Base-by-base conservation (phyloP, 805 yeast genomes). In the Wickerhamomyces canadensis region DNA sequence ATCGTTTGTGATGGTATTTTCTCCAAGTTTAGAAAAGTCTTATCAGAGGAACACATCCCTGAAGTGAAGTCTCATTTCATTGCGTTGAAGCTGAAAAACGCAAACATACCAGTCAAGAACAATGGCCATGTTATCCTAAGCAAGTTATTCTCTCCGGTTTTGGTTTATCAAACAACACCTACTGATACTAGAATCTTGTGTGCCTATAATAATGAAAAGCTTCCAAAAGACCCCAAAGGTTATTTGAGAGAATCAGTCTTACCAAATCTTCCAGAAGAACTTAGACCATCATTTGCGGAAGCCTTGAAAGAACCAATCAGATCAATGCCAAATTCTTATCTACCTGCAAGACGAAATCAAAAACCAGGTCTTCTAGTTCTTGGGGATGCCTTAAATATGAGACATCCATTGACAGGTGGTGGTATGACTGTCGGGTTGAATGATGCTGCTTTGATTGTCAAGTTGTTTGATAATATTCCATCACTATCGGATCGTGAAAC, bases 391-490 rank as follows among this genome's bases (percentile, higher is more conserved):
- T 70, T 89, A 49, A 93, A 93, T 60, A 93, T 93, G 97, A 75
- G 98, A 58, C 98, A 93, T 59, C 98, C 98, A 19, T 73, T 93
- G 43, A 93, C 98, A 1, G 98, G 98, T 36, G 98, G 98, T 46
- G 98, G 98, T 43, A 93, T 93, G 98, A 88, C 98, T 19, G 98
- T 93, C 30, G 97, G 96, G 2, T 67, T 93, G 42, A 84, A 80
- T 55, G 98, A 93, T 60, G 84, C 86, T 4, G 82, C 73, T 0
- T 57, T 84, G 24, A 68, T 88, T 32, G 77, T 84, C 15, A 71
- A 74, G 48, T 61, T 84, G 27, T 67, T 93, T 36, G 82, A 37
- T 52, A 31, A 40, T 2, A 73, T 78, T 11, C 70, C 69, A 6
- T 76, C 73, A 36, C 69, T 93, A 34, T 55, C 55, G 19, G 82